Evolutionary conservation across 2,329 filamentous ascomycete genomes (phyloP), one percentile per base, ranked within the genome.

Genomic region (Paecilomyces sp.): DNA sequence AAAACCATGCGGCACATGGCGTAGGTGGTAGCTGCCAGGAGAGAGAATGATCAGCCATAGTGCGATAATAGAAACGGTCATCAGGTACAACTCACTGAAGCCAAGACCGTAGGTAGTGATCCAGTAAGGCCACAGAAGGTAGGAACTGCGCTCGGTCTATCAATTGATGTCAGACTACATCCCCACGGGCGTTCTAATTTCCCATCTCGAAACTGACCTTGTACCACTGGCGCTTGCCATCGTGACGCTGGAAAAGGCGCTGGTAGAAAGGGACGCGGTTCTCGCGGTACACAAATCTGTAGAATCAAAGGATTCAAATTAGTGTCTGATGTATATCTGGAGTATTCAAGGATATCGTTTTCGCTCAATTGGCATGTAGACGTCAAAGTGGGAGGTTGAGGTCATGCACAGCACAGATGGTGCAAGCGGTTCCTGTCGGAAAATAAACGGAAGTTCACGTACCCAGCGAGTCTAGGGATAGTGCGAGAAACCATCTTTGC

Each of bases 261-360:
- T 89, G 86, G 79, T 87, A 89, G 67, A 83, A 76, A 57, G 86
- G 84, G 65, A 89, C 87, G 68, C 83, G 81, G 81, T 89, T 89
- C 76, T 85, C 80, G 74, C 86, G 86, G 80, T 82, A 81, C 70
- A 88, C 71, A 66, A 79, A 80, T 63, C 81, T 81, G 65, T 53
- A 61, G 50, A 36, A 24, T 24, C 50, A 31, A 34, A 41, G 9
- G 18, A 22, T 8, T 56, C 24, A 7, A 3, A 47, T 74, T 60
- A 74, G 68, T 34, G 63, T 36, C 64, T 65, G 59, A 18, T 53
- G 57, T 62, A 63, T 25, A 6, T 15, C 24, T 24, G 6, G 12
- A 25, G 13, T 15, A 11, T 25, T 30, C 24, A 11, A 22, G 6
- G 13, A n/a, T n/a, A 11, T 3, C 12, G 6, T 22, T 13, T 15